These are phyloP conservation scores for Platanus orientalis DNA, from an alignment of 164 flowering plant genomes.

Conservation along the genomic window DNA sequence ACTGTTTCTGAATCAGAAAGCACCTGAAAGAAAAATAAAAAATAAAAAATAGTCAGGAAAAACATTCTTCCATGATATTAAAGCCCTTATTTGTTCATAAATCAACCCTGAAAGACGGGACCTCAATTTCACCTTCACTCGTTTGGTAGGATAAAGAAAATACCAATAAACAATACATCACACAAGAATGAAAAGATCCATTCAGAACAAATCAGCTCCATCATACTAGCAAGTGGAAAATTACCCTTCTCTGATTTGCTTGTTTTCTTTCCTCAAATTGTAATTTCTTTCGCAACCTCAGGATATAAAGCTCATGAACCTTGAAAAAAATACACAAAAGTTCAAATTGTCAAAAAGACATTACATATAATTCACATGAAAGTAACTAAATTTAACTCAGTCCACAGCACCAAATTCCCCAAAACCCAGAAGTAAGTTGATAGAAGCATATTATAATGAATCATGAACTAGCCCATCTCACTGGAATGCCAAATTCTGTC, in stretches of 20 bases:
- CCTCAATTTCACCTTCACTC: not conserved
- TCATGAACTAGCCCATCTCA: not conserved
- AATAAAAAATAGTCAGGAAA: slow-evolving; percentile 5
- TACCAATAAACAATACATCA: not conserved
- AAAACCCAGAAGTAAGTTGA: not conserved
- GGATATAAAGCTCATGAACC: slow-evolving; percentile 65
- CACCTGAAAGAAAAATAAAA: slow-evolving; percentile 35
- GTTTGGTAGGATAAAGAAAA: not conserved
- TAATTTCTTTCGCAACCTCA: slow-evolving; percentile 56
- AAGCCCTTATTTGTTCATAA: not conserved
- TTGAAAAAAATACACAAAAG: slow-evolving; percentile 18
- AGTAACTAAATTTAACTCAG: not conserved
- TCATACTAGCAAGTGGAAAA: not conserved
- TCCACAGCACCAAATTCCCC: not conserved
- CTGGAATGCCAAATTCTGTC: not conserved
- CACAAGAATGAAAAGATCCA: not conserved
- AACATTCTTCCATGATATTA: not conserved
- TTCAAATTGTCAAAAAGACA: not conserved
- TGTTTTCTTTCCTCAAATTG: slow-evolving; percentile 70
- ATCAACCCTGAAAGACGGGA: not conserved
- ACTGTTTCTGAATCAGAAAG: slow-evolving; percentile 92
- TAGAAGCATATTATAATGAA: not conserved
- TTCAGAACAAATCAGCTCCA: not conserved
- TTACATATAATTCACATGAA: not conserved
- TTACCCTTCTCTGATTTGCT: slow-evolving; percentile 74